A percentile compares a stretch with the other conserved stretches of the same genome.
phyloP scores from a whole-genome alignment of 495 filamentous ascomycete species.

The Trichoderma orchidacearum region DNA sequence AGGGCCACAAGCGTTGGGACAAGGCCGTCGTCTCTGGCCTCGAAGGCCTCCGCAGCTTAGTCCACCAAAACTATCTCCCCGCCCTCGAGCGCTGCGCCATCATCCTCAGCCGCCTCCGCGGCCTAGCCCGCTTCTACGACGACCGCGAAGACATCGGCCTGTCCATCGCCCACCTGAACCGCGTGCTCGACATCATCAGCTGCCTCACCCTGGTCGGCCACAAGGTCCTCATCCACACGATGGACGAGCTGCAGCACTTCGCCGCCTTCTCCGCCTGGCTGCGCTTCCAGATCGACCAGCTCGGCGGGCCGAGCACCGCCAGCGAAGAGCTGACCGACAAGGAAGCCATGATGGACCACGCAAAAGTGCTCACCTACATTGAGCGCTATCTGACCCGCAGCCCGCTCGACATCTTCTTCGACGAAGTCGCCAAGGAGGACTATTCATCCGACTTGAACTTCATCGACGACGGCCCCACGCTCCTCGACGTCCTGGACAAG shows the following conservation, averaged over 20 bases:
- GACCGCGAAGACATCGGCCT: constrained; percentile 53
- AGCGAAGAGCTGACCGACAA: constrained; percentile 35
- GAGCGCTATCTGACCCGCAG: constrained; percentile 34
- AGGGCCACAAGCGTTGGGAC: constrained; percentile 95
- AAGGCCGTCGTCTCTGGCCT: constrained; percentile 68
- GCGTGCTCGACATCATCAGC: constrained; percentile 53
- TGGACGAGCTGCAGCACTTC: constrained; percentile 71
- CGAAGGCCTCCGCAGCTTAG: constrained; percentile 58
- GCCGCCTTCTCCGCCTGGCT: constrained; percentile 73
- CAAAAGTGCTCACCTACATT: constrained; percentile 38
- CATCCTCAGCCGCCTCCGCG: constrained; percentile 72
- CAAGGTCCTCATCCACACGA: constrained; percentile 53
- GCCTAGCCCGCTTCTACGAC: constrained; percentile 68
- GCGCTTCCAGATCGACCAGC: constrained; percentile 63
- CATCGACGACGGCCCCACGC: constrained; percentile 17
- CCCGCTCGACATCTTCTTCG: constrained; percentile 28
- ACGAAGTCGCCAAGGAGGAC: constrained; percentile 15
- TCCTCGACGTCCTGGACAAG: constrained; percentile 31
- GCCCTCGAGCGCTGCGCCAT: constrained; percentile 73
- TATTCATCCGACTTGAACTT: constrained; percentile 15
- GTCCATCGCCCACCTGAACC: constrained; percentile 34
- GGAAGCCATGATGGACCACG: constrained; percentile 39
- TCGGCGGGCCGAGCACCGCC: constrained; percentile 28
- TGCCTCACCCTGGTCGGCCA: constrained; percentile 64
- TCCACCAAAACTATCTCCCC: constrained; percentile 78